Base-by-base conservation (phyloP, 2,329 filamentous ascomycete species). In the Calonectria pauciramosa region DNA sequence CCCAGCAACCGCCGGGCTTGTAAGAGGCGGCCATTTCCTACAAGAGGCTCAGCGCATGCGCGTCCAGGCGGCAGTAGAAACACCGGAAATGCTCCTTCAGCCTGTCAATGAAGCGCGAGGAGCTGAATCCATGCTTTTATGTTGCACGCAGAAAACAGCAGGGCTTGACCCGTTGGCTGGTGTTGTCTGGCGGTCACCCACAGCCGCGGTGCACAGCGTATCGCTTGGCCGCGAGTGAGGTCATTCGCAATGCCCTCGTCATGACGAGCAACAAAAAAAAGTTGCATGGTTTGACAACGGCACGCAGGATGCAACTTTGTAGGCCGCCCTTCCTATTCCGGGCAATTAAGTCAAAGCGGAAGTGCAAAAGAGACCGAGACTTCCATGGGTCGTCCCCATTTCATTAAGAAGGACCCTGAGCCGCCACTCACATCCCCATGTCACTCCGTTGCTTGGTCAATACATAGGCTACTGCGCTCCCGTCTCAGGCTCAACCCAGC, bases 361-460 rank as follows among this genome's bases (percentile, higher is more conserved):
- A 59, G 23, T 60, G 32, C 41, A 56, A 66, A 38, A 36, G 47
- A 41, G 23, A 2, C 56, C 56, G 56, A 63, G 26, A 49, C 26
- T 65, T 34, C 41, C 56, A 51, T 60, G 32, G 30, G 60, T 18
- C 18, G 49, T 52, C 32, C 59, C 20, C 41, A 41, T 59, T 73
- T 67, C 41, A 73, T 73, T 70, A 70, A 73, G 60, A 70, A 70
- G 71, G 66, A n/a, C 32, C 51, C 66, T 28, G 32, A 47, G 59
- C 41, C 64, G 41, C 70, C 60, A 51, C 56, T 66, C 54, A 64
- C 73, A 71, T 78, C 76, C 73, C 77, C 56, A 63, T 72, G 73
- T 73, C 70, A 56, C 68, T 72, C 69, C 72, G 68, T 80, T 80
- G 79, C 79, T 80, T 81, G 75, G 79, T 73, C 79, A 81, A 80